phyloP scores from a whole-genome alignment of 495 filamentous ascomycete species.

The Friedmanniomyces endolithicus region DNA sequence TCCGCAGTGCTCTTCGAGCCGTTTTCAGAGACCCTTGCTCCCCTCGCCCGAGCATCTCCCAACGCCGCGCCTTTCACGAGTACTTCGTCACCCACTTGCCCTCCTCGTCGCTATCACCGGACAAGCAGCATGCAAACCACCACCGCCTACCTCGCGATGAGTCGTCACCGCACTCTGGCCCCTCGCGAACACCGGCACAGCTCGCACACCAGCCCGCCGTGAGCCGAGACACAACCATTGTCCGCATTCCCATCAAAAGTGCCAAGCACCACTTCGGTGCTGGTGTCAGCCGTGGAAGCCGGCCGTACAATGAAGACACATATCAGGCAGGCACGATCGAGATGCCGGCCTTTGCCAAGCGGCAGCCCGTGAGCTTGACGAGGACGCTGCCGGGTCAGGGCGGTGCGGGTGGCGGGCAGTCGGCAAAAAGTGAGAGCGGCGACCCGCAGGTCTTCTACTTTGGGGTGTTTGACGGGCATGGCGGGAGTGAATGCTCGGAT shows the following conservation, averaged over 20 bases:
- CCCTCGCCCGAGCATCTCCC: neutral
- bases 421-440: conserved; percentile 61
- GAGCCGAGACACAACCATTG: conserved; percentile 80
- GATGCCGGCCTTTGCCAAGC: conserved; percentile 81
- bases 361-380: conserved; percentile 58
- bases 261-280: conserved; percentile 95
- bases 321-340: conserved; percentile 91
- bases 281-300: conserved; percentile 61
- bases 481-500: conserved; percentile 74
- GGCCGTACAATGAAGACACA: conserved; percentile 83
- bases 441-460: conserved; percentile 97
- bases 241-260: conserved; percentile 85
- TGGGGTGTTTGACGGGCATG: conserved; percentile 91
- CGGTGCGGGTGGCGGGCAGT: conserved; percentile 27
- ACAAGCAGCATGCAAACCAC: conserved; percentile 54
- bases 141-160: conserved; percentile 71
- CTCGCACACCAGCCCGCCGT: conserved; percentile 19
- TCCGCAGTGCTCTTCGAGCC: conserved; percentile 10
- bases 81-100: conserved; percentile 96
- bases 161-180: conserved; percentile 59
- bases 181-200: conserved; percentile 44
- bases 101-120: conserved; percentile 83
- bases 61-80: conserved; percentile 63
- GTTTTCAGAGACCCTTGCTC: conserved; percentile 4
- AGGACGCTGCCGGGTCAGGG: conserved; percentile 30